Conservation (phyloP, 768 basidiomycete species). For the Fistulinella prunicolor region DNA sequence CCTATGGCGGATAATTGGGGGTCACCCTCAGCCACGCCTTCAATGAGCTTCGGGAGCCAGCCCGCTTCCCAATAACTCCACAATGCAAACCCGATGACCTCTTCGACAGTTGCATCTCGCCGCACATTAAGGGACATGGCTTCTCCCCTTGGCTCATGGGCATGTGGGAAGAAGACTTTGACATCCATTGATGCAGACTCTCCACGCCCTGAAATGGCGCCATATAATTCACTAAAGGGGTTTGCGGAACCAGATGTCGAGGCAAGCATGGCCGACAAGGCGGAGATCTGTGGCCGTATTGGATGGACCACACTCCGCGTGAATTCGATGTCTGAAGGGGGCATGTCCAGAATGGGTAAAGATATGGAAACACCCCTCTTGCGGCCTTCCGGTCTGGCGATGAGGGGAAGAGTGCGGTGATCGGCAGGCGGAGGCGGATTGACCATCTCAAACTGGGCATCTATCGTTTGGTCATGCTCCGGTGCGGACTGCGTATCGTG, state of each 20-base stretch:
- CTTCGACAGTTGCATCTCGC: conserved; percentile 89
- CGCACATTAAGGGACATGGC: conserved; percentile 73
- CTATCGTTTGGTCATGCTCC: conserved; percentile 30
- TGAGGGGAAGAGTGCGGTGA: conserved; percentile 15
- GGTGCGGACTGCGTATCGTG: conserved; percentile 22
- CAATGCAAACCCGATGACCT: conserved; percentile 89
- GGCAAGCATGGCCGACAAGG: conserved; percentile 72
- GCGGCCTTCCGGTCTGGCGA: conserved; percentile 27
- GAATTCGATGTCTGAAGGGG: conserved; percentile 41
- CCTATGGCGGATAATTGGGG: conserved; percentile 74
- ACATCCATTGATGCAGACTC: conserved; percentile 62
- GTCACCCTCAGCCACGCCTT: conserved; percentile 60
- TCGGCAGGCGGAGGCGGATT: conserved; percentile 37
- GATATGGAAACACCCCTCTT: conserved; percentile 31
- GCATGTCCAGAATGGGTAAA: conserved; percentile 14
- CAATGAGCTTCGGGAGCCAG: conserved; percentile 74
- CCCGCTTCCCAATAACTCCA: conserved; percentile 94
- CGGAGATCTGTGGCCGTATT: conserved; percentile 49
- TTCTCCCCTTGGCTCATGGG: conserved; percentile 54
- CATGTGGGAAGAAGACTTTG: conserved; percentile 83
- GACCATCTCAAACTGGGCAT: conserved; percentile 55
- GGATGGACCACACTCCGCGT: conserved; percentile 48
- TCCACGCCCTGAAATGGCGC: conserved; percentile 76
- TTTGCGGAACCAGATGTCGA: conserved; percentile 62
- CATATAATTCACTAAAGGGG: conserved; percentile 87